phyloP scores from a whole-genome alignment of 2,329 filamentous ascomycete genomes.

The Epichloe aotearoae region DNA sequence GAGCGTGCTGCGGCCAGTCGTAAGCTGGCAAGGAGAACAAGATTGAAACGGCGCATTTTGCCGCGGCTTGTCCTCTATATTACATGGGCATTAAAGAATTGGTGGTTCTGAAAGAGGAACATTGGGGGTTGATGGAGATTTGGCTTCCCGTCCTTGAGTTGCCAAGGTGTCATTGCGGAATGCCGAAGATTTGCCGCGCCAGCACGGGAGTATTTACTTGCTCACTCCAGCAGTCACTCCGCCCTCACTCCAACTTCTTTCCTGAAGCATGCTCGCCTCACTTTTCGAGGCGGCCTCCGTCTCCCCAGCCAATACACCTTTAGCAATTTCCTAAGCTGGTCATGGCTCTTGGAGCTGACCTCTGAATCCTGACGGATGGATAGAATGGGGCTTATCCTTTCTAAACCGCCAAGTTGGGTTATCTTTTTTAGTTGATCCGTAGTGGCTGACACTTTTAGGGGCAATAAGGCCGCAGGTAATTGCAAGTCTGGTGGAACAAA shows the following conservation, averaged over 20 bases:
- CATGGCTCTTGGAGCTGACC: too few relatives aligned
- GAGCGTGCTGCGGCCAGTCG: conserved; percentile 36
- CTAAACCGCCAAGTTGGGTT: background rate
- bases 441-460: background rate
- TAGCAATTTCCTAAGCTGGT: too few relatives aligned
- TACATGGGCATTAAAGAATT: conserved; percentile 15
- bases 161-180: conserved; percentile 6
- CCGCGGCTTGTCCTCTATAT: conserved; percentile 12
- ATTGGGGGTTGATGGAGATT: background rate
- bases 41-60: conserved; percentile 37
- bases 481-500: background rate
- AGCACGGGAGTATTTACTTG: too few relatives aligned
- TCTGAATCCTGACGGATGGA: too few relatives aligned
- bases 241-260: too few relatives aligned
- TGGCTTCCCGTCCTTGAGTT: background rate
- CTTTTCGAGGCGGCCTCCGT: too few relatives aligned
- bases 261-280: background rate
- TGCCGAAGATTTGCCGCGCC: conserved; percentile 10
- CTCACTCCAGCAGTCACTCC: too few relatives aligned
- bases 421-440: background rate
- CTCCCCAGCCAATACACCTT: too few relatives aligned
- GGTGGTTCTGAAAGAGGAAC: background rate
- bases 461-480: background rate
- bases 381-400: too few relatives aligned
- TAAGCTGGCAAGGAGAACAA: conserved; percentile 30